phyloP scores from a whole-genome alignment of 306 rosid species.

The Astragalus membranaceus region DNA sequence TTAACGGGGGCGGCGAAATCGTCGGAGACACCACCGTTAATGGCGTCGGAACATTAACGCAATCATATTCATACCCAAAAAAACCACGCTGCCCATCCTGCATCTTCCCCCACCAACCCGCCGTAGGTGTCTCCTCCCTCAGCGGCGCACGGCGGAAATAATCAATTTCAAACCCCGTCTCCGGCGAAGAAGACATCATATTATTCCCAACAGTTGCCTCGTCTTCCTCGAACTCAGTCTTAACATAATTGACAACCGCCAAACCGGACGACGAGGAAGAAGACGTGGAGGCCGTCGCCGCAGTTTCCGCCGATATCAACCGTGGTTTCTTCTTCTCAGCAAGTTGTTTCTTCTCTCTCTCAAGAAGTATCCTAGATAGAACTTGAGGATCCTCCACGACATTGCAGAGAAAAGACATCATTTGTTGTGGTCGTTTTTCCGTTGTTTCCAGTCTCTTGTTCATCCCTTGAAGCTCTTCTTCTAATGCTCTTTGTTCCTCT shows the following conservation, averaged over 20 bases:
- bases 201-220: conserved; percentile 23
- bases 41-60: conserved; percentile 7
- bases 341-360: conserved; percentile 25
- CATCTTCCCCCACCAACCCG: conserved; percentile 27
- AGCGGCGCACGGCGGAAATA: conserved; percentile 24
- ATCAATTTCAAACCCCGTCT: conserved; percentile 37
- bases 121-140: background rate
- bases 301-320: conserved; percentile 12
- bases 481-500: conserved; percentile 65
- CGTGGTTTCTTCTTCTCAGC: conserved; percentile 49
- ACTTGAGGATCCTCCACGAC: conserved; percentile 73
- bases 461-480: conserved; percentile 59
- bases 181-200: conserved; percentile 38
- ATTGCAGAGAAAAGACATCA: conserved; percentile 71
- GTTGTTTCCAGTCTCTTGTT: conserved; percentile 63
- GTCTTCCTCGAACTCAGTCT: conserved; percentile 47
- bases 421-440: conserved; percentile 72
- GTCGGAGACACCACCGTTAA: conserved; percentile 14
- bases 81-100: conserved; percentile 7
- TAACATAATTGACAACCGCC: conserved; percentile 12
- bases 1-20: background rate
- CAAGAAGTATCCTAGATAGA: conserved; percentile 40
- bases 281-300: conserved; percentile 27
- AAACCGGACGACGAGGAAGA: conserved; percentile 37
- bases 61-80: background rate